Percentiles rank a stretch among this genome's conserved stretches.
phyloP scores from a whole-genome alignment of 2,329 filamentous ascomycete species.

The Exophiala dermatitidis region DNA sequence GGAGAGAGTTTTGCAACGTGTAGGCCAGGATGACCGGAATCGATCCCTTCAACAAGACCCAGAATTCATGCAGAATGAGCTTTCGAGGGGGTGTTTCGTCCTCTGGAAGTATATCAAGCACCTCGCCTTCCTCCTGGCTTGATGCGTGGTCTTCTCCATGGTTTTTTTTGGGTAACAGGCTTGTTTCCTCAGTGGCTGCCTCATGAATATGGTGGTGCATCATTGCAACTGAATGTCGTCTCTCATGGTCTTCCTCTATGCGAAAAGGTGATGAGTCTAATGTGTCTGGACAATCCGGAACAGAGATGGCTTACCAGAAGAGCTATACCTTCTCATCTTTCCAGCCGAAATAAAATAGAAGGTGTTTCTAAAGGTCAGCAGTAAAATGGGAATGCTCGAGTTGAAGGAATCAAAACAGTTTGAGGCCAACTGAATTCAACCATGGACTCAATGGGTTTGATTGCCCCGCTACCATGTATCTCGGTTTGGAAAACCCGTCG shows the following conservation, averaged over 20 bases:
- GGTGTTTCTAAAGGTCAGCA: not conserved
- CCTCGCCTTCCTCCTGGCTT: slow-evolving; percentile 20
- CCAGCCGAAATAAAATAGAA: not conserved
- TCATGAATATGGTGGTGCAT: slow-evolving; percentile 15
- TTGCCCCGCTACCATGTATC: too few species aligned
- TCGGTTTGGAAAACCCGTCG: too few species aligned
- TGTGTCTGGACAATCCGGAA: not conserved
- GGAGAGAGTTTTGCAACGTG: slow-evolving; percentile 74
- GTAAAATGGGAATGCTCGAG: not conserved
- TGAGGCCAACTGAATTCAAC: too few species aligned
- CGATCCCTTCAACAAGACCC: slow-evolving; percentile 60
- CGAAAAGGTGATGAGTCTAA: not conserved
- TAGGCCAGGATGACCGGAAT: slow-evolving; percentile 78
- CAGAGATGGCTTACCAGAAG: slow-evolving; percentile 8
- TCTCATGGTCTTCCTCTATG: slow-evolving; percentile 12
- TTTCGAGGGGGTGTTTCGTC: slow-evolving; percentile 30
- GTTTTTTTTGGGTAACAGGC: slow-evolving; percentile 36
- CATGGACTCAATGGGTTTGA: too few species aligned
- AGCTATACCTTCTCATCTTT: slow-evolving; percentile 16
- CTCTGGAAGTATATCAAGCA: slow-evolving; percentile 25
- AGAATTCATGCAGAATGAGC: slow-evolving; percentile 52
- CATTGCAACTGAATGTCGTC: slow-evolving; percentile 7
- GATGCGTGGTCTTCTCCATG: slow-evolving; percentile 13
- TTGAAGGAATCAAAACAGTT: not conserved
- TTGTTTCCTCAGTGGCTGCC: slow-evolving; percentile 37